Conservation (phyloP, 352 stramenopile species). For the Phytopythium chamaehyphon region DNA sequence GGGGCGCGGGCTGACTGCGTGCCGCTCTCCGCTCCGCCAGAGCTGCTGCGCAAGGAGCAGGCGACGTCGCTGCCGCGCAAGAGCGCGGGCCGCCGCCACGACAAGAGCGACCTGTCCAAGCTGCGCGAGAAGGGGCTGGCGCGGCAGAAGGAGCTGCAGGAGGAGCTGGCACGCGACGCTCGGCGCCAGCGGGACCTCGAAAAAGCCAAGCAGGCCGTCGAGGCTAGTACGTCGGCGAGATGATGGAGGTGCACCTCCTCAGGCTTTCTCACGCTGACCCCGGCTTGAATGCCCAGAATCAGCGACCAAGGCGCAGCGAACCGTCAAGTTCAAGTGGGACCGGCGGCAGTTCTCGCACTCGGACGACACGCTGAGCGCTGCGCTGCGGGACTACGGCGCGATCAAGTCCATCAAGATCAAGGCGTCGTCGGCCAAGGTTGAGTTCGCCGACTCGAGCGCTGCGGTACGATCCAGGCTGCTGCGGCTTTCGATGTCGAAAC, state of each 20-base stretch:
- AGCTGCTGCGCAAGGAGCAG: slow-evolving; percentile 61
- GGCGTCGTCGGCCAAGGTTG: slow-evolving; percentile 56
- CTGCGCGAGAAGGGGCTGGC: slow-evolving; percentile 49
- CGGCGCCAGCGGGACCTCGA: slow-evolving; percentile 32
- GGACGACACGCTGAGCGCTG: slow-evolving; percentile 61
- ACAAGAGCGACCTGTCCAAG: slow-evolving; percentile 47
- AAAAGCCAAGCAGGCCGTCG: slow-evolving; percentile 15
- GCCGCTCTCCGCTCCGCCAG: slow-evolving; percentile 12
- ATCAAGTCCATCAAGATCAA: slow-evolving; percentile 74
- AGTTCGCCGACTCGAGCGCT: slow-evolving; percentile 42
- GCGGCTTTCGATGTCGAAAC: neutral
- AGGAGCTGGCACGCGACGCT: slow-evolving; percentile 38
- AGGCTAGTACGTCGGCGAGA: slow-evolving; percentile 7
- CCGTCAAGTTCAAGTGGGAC: slow-evolving; percentile 80
- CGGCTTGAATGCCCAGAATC: slow-evolving; percentile 2
- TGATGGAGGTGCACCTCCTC: neutral
- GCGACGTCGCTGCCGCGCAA: slow-evolving; percentile 35
- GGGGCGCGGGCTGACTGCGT: neutral
- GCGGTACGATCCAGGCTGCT: slow-evolving; percentile 22
- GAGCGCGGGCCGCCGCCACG: slow-evolving; percentile 13
- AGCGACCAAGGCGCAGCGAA: slow-evolving; percentile 56
- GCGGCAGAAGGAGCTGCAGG: slow-evolving; percentile 50
- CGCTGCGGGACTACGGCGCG: slow-evolving; percentile 54
- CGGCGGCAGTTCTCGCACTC: slow-evolving; percentile 63
- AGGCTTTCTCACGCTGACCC: neutral